phyloP scores from a whole-genome alignment of 129 eudicot genomes.

The Heracleum sosnowskyi region DNA sequence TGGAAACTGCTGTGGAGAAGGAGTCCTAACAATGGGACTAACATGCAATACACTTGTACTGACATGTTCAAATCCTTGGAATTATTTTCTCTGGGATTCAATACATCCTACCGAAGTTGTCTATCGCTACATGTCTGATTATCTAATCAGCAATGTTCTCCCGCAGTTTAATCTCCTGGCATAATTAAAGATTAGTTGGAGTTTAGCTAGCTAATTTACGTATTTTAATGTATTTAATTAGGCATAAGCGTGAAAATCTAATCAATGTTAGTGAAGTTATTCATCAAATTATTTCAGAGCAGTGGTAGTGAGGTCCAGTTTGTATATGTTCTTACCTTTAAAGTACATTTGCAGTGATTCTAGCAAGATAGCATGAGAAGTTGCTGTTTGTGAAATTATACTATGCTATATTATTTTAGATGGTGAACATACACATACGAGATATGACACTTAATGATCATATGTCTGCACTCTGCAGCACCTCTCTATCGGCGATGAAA shows the following conservation, averaged over 20 bases:
- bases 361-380: neutral
- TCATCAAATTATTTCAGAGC: neutral
- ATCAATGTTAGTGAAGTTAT: neutral
- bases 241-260: neutral
- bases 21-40: neutral
- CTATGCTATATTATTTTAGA: too few relatives aligned
- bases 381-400: too few relatives aligned
- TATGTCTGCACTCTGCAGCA: too few relatives aligned
- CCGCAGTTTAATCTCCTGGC: neutral
- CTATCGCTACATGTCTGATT: neutral
- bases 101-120: conserved; percentile 4
- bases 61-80: neutral
- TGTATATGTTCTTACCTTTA: neutral
- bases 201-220: neutral
- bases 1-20: neutral
- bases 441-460: neutral
- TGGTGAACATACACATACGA: too few relatives aligned
- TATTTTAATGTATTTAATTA: neutral
- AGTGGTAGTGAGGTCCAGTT: too few relatives aligned
- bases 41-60: neutral
- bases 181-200: neutral
- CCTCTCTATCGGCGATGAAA: too few relatives aligned
- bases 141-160: neutral
- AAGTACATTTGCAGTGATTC: neutral
- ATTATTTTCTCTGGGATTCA: conserved; percentile 1